Evolutionary conservation across 257 asterid genomes (phyloP).

Genomic region (Linderniella brevidens): DNA sequence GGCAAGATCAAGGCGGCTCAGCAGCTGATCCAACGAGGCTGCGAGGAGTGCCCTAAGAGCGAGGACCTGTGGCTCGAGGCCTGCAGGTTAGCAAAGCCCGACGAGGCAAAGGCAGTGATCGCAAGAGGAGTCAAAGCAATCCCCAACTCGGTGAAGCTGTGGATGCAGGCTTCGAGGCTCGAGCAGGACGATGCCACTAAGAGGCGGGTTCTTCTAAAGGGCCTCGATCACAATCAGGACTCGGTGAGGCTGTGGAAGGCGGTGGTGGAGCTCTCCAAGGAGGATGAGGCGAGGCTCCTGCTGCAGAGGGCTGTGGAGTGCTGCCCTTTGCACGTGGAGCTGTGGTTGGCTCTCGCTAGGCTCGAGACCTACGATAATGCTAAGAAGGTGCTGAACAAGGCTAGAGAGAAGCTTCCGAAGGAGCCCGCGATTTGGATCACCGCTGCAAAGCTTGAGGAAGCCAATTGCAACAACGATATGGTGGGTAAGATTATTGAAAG

Average conservation of each 20-base stretch:
- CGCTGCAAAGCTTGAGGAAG: conserved; percentile 88
- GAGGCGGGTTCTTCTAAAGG: conserved; percentile 71
- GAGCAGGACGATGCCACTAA: conserved; percentile 57
- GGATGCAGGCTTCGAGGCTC: conserved; percentile 85
- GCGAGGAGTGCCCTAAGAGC: conserved; percentile 71
- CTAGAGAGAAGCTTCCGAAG: conserved; percentile 65
- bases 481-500: conserved; percentile 73
- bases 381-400: conserved; percentile 70
- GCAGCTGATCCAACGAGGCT: conserved; percentile 53
- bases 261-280: conserved; percentile 79
- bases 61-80: conserved; percentile 96
- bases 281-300: conserved; percentile 60
- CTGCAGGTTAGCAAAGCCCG: conserved; percentile 46
- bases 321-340: conserved; percentile 51
- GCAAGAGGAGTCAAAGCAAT: conserved; percentile 66
- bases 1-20: conserved; percentile 66
- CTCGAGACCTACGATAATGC: conserved; percentile 70
- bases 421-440: conserved; percentile 93
- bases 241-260: conserved; percentile 94
- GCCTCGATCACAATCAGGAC: conserved; percentile 68
- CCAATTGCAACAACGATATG: conserved; percentile 50
- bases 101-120: conserved; percentile 79
- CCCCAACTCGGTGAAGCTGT: conserved; percentile 70
- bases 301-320: conserved; percentile 80
- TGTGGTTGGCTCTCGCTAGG: conserved; percentile 89